Conservation (phyloP, 1,284 basidiomycete genomes). For the Tylopilus microsporus region DNA sequence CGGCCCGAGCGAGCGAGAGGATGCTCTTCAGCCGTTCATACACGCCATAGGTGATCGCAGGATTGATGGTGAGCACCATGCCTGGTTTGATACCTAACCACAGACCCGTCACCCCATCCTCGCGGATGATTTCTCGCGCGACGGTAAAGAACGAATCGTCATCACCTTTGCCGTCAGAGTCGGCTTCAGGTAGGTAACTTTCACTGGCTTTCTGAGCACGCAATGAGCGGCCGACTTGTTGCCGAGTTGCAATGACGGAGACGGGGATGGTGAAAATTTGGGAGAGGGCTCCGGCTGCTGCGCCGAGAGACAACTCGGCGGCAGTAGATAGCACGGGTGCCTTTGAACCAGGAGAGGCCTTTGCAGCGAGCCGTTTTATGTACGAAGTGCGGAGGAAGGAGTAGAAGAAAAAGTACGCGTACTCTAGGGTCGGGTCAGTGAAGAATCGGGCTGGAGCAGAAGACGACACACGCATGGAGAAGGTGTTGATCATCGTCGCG, state of each 20-base stretch:
- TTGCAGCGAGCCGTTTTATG: constrained; percentile 60
- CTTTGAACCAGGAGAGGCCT: constrained; percentile 54
- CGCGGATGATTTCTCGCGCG: constrained; percentile 82
- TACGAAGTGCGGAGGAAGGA: constrained; percentile 84
- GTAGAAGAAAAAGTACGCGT: constrained; percentile 99
- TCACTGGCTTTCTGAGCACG: constrained; percentile 1
- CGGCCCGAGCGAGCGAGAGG: constrained; percentile 51
- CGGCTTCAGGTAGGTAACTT: constrained; percentile 2
- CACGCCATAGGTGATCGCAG: constrained; percentile 96
- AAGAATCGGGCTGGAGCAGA: not conserved
- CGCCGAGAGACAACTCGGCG: constrained; percentile 84
- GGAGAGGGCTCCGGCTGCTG: constrained; percentile 87
- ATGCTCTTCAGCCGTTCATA: constrained; percentile 88
- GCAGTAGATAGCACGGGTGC: constrained; percentile 66
- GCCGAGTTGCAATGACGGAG: constrained; percentile 93
- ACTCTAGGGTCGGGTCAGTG: constrained; percentile 57
- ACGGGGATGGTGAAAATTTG: constrained; percentile 99
- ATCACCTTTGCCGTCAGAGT: constrained; percentile 9
- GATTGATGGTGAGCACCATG: constrained; percentile 92
- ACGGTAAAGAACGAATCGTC: constrained; percentile 72
- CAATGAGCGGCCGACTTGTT: constrained; percentile 70
- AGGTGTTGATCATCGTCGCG: constrained; percentile 98
- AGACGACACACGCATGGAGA: constrained; percentile 79
- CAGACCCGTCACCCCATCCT: constrained; percentile 87
- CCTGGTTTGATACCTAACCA: constrained; percentile 95